These are phyloP conservation scores for Nothophoma quercina DNA, from an alignment of 2,329 filamentous ascomycete species.

Conservation along the genomic window DNA sequence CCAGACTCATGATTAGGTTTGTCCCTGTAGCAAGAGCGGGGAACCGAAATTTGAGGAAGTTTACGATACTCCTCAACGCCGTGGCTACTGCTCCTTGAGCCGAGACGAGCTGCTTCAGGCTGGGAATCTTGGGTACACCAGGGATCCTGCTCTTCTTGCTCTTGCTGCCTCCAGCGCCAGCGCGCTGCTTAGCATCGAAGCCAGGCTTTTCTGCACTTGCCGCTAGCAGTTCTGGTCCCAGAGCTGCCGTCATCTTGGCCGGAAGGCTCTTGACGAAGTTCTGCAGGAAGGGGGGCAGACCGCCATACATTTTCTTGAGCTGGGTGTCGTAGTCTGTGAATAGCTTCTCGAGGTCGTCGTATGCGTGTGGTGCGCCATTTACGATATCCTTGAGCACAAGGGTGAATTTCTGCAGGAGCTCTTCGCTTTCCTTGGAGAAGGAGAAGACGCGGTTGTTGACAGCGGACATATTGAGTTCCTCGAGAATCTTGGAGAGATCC, in stretches of 20 bases:
- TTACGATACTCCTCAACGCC: constrained; percentile 89
- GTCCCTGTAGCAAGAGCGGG: constrained; percentile 85
- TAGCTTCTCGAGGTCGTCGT: constrained; percentile 81
- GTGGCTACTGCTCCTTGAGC: constrained; percentile 87
- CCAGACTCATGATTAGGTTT: constrained; percentile 89
- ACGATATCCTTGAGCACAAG: constrained; percentile 90
- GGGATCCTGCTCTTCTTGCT: constrained; percentile 63
- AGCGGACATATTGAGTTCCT: constrained; percentile 82
- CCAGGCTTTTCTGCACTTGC: constrained; percentile 74
- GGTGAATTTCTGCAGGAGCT: constrained; percentile 84
- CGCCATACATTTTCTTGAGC: constrained; percentile 68
- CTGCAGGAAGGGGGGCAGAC: constrained; percentile 80
- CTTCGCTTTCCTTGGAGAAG: constrained; percentile 82
- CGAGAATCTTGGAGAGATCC: constrained; percentile 81
- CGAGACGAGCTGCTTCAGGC: constrained; percentile 78
- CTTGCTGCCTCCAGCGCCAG: constrained; percentile 25
- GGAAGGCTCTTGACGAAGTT: constrained; percentile 87
- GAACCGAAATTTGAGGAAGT: constrained; percentile 85
- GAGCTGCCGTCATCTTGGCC: constrained; percentile 75
- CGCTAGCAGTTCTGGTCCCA: constrained; percentile 84
- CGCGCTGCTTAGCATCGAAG: constrained; percentile 50
- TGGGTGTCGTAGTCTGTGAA: constrained; percentile 70
- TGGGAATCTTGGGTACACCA: constrained; percentile 67
- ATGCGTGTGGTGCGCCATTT: constrained; percentile 92
- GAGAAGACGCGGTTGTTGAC: constrained; percentile 87